Evolutionary conservation across 148 eudicot genomes (phyloP), one percentile per base, ranked within the genome.

Genomic region (Chenopodium album): DNA sequence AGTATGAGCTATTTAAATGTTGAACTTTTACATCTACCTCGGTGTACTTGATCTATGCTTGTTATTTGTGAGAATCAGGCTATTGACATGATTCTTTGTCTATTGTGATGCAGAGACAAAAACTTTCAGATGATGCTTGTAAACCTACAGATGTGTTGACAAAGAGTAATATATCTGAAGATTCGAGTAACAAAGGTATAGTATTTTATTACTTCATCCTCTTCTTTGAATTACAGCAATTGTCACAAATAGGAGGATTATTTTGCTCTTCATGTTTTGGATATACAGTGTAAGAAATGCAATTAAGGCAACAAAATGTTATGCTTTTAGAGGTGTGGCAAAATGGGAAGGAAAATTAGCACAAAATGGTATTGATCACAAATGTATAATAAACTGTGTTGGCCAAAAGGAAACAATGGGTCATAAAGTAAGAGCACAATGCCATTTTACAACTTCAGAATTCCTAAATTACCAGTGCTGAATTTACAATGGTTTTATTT

Each of bases 61-160:
- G 3, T 79, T 47, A 62, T 44, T 70, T 62, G 16, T 82, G 29
- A 41, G 44, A 54, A 48, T 41, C 23, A 44, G 3, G 28, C 59
- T 59, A 59, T 28, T 41, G 70, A 63, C 44, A 22, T 59, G 59
- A 59, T 72, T 29, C 60, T 11, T 20, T 54, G 54, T 52, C 41
- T 48, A 1, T 78, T 68, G 32, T 74, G 76, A 48, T 52, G 63
- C 77, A 74, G 77, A 74, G 19, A 28, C 63, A 7, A 2, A 74
- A 74, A 47, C 63, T 50, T 48, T 74, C 77, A 26, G 77, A 74
- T 13, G 77, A 74, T 29, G 31, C 63, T 47, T 52, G 37, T 26
- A 74, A 74, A 26, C 77, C 77, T 26, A 74, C 77, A 13, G 77
- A 74, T 74, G 77, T 74, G 22, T 52, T 74, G 63, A 52, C 77